phyloP scores from a whole-genome alignment of 2,329 filamentous ascomycete species.

The Epichloe glyceriae region DNA sequence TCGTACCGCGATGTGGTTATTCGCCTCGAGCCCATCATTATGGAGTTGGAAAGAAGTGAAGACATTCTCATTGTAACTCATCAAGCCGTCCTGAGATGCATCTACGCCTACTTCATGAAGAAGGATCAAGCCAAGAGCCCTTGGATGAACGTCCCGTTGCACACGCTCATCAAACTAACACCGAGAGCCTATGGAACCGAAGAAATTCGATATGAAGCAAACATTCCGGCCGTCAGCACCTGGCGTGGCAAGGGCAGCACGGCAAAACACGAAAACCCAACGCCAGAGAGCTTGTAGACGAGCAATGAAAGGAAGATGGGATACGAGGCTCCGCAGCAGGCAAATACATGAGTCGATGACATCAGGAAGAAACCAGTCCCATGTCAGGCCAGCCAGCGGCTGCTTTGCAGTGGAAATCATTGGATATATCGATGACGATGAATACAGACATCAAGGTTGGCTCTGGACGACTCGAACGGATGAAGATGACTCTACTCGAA shows the following conservation, averaged over 20 bases:
- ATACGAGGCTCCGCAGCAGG: background rate
- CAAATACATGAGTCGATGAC: background rate
- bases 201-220: constrained; percentile 74
- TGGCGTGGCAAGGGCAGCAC: constrained; percentile 90
- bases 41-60: constrained; percentile 92
- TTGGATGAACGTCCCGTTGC: constrained; percentile 97
- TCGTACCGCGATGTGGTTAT: constrained; percentile 95
- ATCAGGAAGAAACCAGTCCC: background rate
- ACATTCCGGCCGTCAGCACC: constrained; percentile 91
- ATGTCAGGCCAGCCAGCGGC: background rate
- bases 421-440: background rate
- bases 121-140: constrained; percentile 84
- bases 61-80: constrained; percentile 98
- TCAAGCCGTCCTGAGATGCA: constrained; percentile 90
- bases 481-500: background rate
- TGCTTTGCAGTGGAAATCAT: background rate
- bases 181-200: constrained; percentile 89
- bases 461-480: background rate
- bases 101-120: constrained; percentile 99
- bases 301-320: background rate
- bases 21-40: constrained; percentile 95
- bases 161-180: constrained; percentile 92
- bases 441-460: background rate
- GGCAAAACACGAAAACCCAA: constrained; percentile 68
- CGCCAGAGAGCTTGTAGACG: constrained; percentile 21